phyloP scores from a whole-genome alignment of 768 basidiomycete species.

The Hypholoma sublateritium region DNA sequence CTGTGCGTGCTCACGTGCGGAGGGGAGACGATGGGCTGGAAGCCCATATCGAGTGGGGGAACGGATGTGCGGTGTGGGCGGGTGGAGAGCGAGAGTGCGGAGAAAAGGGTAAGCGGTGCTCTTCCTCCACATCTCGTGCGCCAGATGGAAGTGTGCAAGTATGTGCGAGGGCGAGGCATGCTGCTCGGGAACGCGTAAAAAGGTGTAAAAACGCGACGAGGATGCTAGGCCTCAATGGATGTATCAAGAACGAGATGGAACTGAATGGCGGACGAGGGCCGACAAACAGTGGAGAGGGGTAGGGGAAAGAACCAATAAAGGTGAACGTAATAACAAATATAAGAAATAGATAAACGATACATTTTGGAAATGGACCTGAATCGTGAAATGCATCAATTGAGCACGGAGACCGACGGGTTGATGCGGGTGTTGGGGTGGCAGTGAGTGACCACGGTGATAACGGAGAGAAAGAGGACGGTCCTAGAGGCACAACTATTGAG shows the following conservation, averaged over 20 bases:
- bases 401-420: slow-evolving; percentile 13
- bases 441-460: slow-evolving; percentile 8
- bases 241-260: slow-evolving; percentile 15
- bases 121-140: not conserved
- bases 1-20: not conserved
- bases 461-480: not conserved
- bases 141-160: not conserved
- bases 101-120: not conserved
- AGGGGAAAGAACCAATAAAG: slow-evolving; percentile 8
- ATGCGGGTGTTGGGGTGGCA: not conserved
- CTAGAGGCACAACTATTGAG: slow-evolving; percentile 17
- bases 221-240: not conserved
- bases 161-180: not conserved
- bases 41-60: not conserved
- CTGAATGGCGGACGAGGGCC: slow-evolving; percentile 1
- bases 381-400: slow-evolving; percentile 27
- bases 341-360: slow-evolving; percentile 28
- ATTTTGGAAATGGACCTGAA: slow-evolving; percentile 15
- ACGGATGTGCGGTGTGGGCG: not conserved
- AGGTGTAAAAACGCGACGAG: not conserved
- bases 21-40: not conserved
- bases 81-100: not conserved
- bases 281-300: slow-evolving; percentile 1
- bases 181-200: not conserved
- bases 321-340: slow-evolving; percentile 17